phyloP scores from a whole-genome alignment of 2,329 filamentous ascomycete species.

The Aureobasidium sp. region DNA sequence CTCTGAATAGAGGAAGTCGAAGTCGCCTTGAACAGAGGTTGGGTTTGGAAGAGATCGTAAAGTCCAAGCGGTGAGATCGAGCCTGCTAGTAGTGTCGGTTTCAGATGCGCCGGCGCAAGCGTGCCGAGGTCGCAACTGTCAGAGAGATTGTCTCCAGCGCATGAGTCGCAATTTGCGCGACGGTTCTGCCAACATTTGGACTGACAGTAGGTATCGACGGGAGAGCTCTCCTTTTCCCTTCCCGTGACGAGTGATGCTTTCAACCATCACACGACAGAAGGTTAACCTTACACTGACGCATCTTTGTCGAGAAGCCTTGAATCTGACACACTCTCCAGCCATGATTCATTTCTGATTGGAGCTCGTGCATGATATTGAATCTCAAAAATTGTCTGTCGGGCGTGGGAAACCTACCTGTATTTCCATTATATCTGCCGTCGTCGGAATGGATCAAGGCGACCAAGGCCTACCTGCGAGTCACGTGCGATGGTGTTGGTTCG shows the following conservation, averaged over 20 bases:
- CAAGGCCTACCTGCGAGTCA: neutral
- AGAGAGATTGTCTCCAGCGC: neutral
- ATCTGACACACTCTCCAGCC: neutral
- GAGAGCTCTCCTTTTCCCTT: neutral
- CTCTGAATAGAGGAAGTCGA: neutral
- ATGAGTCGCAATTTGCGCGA: conserved; percentile 3
- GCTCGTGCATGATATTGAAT: neutral
- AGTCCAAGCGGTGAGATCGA: neutral
- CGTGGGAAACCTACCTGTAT: too few relatives aligned
- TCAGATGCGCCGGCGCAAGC: conserved; percentile 6
- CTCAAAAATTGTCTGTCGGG: neutral
- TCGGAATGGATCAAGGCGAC: neutral
- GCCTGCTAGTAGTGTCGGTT: neutral
- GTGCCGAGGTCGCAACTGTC: conserved; percentile 7
- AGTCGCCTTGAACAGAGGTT: neutral
- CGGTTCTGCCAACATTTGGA: neutral
- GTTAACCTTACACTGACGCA: neutral
- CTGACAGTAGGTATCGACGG: neutral
- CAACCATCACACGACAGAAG: neutral
- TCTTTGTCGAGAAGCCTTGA: neutral
- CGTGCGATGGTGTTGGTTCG: conserved; percentile 5
- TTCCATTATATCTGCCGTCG: too few relatives aligned
- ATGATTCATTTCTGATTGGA: neutral
- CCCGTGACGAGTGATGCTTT: neutral
- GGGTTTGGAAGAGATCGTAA: neutral